phyloP scores from a whole-genome alignment of 805 yeast genomes.

The Saccharomycopsis javanensis region DNA sequence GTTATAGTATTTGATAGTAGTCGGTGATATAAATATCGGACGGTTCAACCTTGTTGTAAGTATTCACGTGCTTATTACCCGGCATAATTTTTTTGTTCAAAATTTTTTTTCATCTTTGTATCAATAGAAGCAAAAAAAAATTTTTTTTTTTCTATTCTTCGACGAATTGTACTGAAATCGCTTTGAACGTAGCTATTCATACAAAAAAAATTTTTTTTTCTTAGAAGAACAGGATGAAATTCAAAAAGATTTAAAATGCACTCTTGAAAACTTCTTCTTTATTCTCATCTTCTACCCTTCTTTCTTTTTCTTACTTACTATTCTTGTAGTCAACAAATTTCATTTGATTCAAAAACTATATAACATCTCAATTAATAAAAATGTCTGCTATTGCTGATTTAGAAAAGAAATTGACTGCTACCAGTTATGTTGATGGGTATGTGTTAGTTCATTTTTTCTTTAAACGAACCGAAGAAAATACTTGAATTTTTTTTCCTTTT shows the following conservation, averaged over 20 bases:
- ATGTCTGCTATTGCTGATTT: constrained; percentile 20
- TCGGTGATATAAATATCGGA: too few relatives aligned
- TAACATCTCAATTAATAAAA: constrained; percentile 2
- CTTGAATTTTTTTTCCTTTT: not conserved
- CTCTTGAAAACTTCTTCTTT: not conserved
- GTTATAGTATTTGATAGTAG: too few relatives aligned
- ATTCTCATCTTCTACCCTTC: not conserved
- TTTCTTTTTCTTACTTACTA: not conserved
- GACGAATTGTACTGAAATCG: not conserved
- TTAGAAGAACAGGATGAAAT: not conserved
- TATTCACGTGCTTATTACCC: too few relatives aligned
- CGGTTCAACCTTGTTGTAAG: too few relatives aligned
- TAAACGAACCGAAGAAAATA: not conserved
- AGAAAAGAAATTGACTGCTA: constrained; percentile 18
- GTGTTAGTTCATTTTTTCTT: not conserved
- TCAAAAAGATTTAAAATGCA: not conserved
- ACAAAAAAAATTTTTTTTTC: not conserved
- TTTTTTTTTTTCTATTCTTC: not conserved
- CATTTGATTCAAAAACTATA: constrained; percentile 1
- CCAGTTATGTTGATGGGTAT: constrained; percentile 20
- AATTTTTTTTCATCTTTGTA: not conserved
- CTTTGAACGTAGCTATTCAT: not conserved
- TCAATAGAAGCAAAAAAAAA: not conserved
- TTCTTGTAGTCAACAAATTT: not conserved
- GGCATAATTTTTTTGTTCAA: too few relatives aligned